Evolutionary conservation across 768 basidiomycete species (phyloP).

Genomic region (Termitomyces sp.): DNA sequence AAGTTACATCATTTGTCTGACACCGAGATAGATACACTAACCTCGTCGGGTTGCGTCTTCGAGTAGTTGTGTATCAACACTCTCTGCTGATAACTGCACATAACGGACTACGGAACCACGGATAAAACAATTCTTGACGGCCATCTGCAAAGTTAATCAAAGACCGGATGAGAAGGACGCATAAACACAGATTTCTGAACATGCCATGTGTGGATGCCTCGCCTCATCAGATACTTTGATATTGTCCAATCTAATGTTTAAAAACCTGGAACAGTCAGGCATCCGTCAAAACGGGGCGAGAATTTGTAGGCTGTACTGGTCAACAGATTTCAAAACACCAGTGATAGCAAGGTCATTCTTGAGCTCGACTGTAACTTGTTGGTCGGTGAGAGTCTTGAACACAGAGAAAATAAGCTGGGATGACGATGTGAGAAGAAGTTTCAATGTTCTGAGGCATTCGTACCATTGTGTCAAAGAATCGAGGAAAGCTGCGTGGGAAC

Average conservation of each 20-base stretch:
- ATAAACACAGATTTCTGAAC: constrained; percentile 12
- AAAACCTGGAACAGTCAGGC: constrained; percentile 48
- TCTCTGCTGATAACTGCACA: constrained; percentile 87
- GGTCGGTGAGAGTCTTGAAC: constrained; percentile 98
- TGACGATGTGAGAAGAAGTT: neutral
- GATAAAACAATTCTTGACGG: constrained; percentile 98
- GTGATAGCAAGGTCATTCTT: constrained; percentile 99
- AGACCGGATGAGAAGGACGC: neutral
- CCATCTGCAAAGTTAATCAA: constrained; percentile 59
- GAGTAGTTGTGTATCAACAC: constrained; percentile 90
- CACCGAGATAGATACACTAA: constrained; percentile 26
- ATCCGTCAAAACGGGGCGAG: neutral
- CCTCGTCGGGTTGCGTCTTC: constrained; percentile 98
- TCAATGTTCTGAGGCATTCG: neutral
- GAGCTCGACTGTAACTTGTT: constrained; percentile 93
- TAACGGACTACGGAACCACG: constrained; percentile 98
- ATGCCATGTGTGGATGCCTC: constrained; percentile 95
- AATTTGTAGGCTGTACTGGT: constrained; percentile 62
- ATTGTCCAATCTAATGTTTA: constrained; percentile 94
- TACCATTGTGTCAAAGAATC: constrained; percentile 4
- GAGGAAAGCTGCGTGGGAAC: neutral
- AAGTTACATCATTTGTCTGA: neutral
- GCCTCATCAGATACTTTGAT: constrained; percentile 91
- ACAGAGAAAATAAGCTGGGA: constrained; percentile 90
- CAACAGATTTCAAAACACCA: constrained; percentile 93